A percentile compares a stretch with the other conserved stretches of the same genome.
Conservation (phyloP, 345 rosid genomes). For the Brassica juncea region DNA sequence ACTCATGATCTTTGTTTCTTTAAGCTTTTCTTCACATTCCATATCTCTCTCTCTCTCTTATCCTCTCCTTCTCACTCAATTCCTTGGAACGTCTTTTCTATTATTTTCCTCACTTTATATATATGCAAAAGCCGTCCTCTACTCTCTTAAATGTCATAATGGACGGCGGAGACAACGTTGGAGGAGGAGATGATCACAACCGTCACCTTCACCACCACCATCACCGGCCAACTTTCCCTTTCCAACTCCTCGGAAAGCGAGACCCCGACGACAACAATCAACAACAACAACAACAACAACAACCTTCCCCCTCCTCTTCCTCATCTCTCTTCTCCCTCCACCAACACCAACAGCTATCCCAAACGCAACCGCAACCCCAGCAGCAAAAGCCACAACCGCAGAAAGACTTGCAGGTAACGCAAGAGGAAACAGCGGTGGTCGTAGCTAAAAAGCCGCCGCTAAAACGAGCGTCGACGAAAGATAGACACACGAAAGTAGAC, state of each 20-base stretch:
- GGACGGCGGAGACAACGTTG: constrained; percentile 51
- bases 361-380: constrained; percentile 19
- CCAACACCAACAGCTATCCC: constrained; percentile 45
- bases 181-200: constrained; percentile 58
- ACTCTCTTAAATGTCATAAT: constrained; percentile 33
- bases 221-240: constrained; percentile 71
- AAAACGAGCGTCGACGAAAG: constrained; percentile 85
- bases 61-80: constrained; percentile 34
- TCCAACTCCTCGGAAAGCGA: constrained; percentile 79
- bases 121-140: constrained; percentile 32
- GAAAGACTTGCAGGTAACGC: constrained; percentile 30
- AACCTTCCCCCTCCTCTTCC: constrained; percentile 57
- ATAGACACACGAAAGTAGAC: constrained; percentile 93
- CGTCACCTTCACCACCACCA: constrained; percentile 56
- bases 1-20: constrained; percentile 83
- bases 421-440: constrained; percentile 38
- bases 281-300: constrained; percentile 34
- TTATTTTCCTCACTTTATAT: constrained; percentile 20
- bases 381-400: constrained; percentile 29
- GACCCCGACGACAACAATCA: constrained; percentile 52
- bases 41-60: constrained; percentile 21
- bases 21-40: constrained; percentile 47
- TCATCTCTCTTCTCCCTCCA: constrained; percentile 53
- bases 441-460: constrained; percentile 68
- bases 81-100: constrained; percentile 20